These are phyloP conservation scores for Pyricularia pennisetigena DNA, from an alignment of 2,329 filamentous ascomycete species.

Conservation along the genomic window DNA sequence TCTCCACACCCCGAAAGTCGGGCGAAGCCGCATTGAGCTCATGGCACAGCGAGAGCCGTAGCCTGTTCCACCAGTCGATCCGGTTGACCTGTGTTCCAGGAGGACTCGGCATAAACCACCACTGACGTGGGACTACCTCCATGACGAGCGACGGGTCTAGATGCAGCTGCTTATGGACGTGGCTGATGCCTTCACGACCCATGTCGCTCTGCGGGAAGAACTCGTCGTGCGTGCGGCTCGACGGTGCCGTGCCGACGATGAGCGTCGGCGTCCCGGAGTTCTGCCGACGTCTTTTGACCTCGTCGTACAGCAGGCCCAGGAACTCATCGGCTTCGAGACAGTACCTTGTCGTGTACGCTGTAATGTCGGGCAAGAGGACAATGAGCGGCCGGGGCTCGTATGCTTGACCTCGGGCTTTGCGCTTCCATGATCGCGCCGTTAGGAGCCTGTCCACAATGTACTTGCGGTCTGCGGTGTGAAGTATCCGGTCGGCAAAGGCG, in stretches of 20 bases:
- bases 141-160: not conserved
- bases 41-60: not conserved
- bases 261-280: not conserved
- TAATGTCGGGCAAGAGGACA: not conserved
- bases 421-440: not conserved
- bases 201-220: not conserved
- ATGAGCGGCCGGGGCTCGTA: not conserved
- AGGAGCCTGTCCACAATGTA: not conserved
- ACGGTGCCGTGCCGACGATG: not conserved
- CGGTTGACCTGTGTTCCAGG: not conserved
- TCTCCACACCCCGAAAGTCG: not conserved
- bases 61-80: not conserved
- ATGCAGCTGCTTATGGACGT: not conserved
- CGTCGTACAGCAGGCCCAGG: not conserved
- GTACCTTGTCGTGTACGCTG: not conserved
- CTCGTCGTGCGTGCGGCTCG: not conserved
- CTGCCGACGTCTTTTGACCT: not conserved
- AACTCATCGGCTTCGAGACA: not conserved
- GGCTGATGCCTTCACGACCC: not conserved
- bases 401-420: not conserved
- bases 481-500: not conserved
- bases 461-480: not conserved
- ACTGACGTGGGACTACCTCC: not conserved
- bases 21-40: not conserved
- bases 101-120: not conserved